Base-by-base conservation (phyloP, 2,329 filamentous ascomycete species). In the Ascochyta koolunga region DNA sequence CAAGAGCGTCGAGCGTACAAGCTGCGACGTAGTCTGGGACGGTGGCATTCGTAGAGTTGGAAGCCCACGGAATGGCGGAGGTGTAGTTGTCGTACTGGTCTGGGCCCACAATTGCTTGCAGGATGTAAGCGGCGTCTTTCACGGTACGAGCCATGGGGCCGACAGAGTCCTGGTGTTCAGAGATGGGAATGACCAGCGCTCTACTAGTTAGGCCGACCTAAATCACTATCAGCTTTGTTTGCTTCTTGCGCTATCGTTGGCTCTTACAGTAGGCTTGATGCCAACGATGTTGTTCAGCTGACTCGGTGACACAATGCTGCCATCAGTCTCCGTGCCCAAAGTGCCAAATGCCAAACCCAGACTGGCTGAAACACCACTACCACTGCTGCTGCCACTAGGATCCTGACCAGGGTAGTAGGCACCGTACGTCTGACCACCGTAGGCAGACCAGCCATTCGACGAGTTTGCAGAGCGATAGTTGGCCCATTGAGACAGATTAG, bases 401-500 rank as follows among this genome's bases (percentile, higher is more conserved):
- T 88, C 84, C 64, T 88, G 84, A 1, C 80, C 75, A 1, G 82
- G 81, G 60, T 82, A 83, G 65, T 88, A 90, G 0, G 86, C 85
- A 9, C 76, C 86, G 29, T 80, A 78, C 0, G 81, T 82, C 66
- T 89, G 87, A 0, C 86, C 87, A 7, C 85, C 85, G 54, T 84
- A 78, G 0, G 86, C 82, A 39, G 82, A 85, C 87, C 87, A 90
- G 5, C 87, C 87, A 51, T 84, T 84, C 10, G 76, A 82, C 4
- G 77, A 78, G 62, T 86, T 88, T 9, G 66, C 67, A 3, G 82
- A 84, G 9, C 88, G 78, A 48, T 77, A 86, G 60, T 87, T 86
- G 2, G 84, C 84, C 85, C 86, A 89, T 66, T 89, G 82, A 1
- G 80, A 85, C 24, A 89, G 67, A 50, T 86, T 87, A 0, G 85